Evolutionary conservation across 192 early-diverging fungal genomes (phyloP).

Genomic region (Paraglomus brasilianum): DNA sequence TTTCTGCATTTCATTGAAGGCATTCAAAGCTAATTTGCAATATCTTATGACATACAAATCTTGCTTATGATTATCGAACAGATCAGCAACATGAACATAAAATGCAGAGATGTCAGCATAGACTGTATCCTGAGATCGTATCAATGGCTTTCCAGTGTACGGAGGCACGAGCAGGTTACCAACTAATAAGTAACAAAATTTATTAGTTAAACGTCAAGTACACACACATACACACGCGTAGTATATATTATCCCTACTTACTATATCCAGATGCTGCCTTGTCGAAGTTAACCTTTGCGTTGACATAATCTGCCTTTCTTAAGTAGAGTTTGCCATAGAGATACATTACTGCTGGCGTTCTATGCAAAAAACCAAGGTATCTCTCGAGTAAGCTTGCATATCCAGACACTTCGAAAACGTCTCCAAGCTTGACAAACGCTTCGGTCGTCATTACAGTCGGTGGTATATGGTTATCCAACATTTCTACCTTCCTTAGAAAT

Average conservation of each 20-base stretch:
- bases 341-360: not conserved
- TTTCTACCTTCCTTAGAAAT: not conserved
- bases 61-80: not conserved
- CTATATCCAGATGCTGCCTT: constrained; percentile 5
- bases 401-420: not conserved
- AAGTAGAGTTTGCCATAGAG: not conserved
- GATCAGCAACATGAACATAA: not conserved
- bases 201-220: not conserved
- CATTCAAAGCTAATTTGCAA: constrained; percentile 3
- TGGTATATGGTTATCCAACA: not conserved
- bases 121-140: not conserved
- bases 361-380: not conserved
- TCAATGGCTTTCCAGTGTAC: not conserved
- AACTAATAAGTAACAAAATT: constrained; percentile 3
- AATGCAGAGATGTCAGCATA: not conserved
- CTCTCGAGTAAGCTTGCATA: not conserved
- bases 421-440: not conserved
- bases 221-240: not conserved
- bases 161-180: not conserved
- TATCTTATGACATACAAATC: not conserved
- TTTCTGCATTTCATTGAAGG: constrained; percentile 3
- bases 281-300: not conserved
- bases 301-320: not conserved
- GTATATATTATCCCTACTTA: not conserved
- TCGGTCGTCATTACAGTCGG: not conserved